Conservation (phyloP, 768 basidiomycete species). For the Podaxis sp. region DNA sequence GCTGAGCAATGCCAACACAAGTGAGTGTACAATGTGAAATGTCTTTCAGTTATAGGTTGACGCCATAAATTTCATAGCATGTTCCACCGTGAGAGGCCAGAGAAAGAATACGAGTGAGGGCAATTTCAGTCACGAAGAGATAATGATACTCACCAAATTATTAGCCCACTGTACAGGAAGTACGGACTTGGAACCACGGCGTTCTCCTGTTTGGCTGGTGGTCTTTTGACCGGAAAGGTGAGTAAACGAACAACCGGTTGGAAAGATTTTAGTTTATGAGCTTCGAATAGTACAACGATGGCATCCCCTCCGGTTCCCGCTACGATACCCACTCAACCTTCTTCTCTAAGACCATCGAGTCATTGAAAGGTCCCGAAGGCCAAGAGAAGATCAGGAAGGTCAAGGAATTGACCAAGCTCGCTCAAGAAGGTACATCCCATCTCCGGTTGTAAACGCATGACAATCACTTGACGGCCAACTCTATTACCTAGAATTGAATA, state of each 20-base stretch:
- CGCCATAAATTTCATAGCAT: constrained; percentile 38
- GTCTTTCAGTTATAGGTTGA: neutral
- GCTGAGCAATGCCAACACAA: constrained; percentile 76
- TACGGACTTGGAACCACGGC: constrained; percentile 67
- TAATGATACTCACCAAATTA: neutral
- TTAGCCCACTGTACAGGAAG: constrained; percentile 59
- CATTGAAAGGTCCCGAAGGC: constrained; percentile 56
- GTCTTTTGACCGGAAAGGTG: constrained; percentile 77
- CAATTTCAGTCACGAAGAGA: neutral
- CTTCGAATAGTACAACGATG: constrained; percentile 58
- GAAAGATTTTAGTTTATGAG: neutral
- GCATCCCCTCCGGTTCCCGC: constrained; percentile 70
- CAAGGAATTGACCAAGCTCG: constrained; percentile 58
- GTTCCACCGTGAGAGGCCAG: constrained; percentile 77
- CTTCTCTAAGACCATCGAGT: constrained; percentile 51
- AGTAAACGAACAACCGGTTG: neutral
- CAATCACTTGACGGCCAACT: too few species aligned
- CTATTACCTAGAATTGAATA: constrained; percentile 41
- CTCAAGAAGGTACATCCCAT: constrained; percentile 42
- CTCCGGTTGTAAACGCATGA: too few species aligned
- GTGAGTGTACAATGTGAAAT: constrained; percentile 27
- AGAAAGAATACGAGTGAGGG: constrained; percentile 66
- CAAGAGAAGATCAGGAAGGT: constrained; percentile 69
- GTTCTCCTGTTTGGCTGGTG: constrained; percentile 70
- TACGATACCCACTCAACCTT: constrained; percentile 51